These are phyloP conservation scores for Chaetomium globosum DNA, from an alignment of 2,329 filamentous ascomycete genomes.

Conservation along the genomic window DNA sequence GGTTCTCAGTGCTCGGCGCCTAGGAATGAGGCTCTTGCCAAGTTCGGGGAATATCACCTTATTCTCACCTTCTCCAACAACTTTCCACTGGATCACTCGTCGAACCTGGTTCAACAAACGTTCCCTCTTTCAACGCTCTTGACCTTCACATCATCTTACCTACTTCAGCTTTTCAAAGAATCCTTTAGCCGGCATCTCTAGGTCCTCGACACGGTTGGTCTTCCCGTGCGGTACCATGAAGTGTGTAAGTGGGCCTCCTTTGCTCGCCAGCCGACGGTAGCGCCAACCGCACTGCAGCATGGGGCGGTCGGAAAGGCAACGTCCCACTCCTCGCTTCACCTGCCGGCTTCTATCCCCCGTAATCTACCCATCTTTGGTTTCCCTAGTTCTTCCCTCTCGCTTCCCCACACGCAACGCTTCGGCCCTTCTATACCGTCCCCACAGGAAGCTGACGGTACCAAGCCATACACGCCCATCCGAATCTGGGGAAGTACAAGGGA, in stretches of 20 bases:
- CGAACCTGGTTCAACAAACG: not conserved
- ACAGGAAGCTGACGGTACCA: not conserved
- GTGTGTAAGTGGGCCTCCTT: constrained; percentile 26
- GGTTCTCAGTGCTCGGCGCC: constrained; percentile 23
- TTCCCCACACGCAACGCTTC: constrained; percentile 18
- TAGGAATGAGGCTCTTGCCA: constrained; percentile 29
- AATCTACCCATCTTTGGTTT: constrained; percentile 31
- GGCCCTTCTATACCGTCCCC: constrained; percentile 18
- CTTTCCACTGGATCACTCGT: not conserved
- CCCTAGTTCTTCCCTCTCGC: not conserved
- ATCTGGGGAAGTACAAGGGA: constrained; percentile 7
- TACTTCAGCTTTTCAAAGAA: not conserved
- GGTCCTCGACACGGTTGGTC: constrained; percentile 20
- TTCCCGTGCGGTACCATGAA: constrained; percentile 26
- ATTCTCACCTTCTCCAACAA: constrained; percentile 12
- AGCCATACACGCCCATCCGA: not conserved
- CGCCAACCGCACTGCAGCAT: constrained; percentile 23
- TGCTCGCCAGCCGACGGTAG: constrained; percentile 1
- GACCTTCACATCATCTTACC: not conserved
- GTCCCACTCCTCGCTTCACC: constrained; percentile 27
- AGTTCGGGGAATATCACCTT: constrained; percentile 23
- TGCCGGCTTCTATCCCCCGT: not conserved
- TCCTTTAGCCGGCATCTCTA: constrained; percentile 31
- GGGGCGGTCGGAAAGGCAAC: constrained; percentile 30
- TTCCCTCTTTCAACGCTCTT: not conserved